Evolutionary conservation across 148 eudicot genomes (phyloP).

Genomic region (Chenopodium album): DNA sequence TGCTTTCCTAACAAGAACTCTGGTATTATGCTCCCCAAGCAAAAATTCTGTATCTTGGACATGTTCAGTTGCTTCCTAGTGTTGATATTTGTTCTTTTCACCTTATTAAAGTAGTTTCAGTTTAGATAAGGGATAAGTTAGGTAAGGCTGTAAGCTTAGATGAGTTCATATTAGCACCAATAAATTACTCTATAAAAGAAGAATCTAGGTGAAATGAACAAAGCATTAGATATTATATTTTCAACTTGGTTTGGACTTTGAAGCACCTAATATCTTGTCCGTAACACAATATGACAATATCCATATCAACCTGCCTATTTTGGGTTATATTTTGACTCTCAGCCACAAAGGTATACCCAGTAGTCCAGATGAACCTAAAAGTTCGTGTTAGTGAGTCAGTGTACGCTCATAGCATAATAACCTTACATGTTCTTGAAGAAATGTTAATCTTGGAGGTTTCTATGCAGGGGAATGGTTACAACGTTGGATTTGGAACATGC

Average conservation of each 20-base stretch:
- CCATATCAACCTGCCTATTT: not conserved
- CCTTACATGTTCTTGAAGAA: not conserved
- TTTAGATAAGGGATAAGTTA: not conserved
- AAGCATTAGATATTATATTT: not conserved
- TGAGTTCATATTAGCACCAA: not conserved
- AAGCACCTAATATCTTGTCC: not conserved
- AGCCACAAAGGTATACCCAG: not conserved
- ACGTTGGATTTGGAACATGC: slow-evolving; percentile 83
- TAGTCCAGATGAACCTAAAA: not conserved
- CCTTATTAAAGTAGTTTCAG: not conserved
- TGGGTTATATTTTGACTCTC: not conserved
- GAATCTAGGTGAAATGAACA: not conserved
- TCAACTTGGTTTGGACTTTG: not conserved
- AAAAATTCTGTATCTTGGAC: not conserved
- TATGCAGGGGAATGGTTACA: slow-evolving; percentile 83
- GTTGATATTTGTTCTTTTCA: not conserved
- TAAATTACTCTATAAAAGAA: not conserved
- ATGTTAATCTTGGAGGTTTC: slow-evolving; percentile 11
- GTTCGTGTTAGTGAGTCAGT: not conserved
- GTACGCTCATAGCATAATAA: not conserved
- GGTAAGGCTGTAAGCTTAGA: not conserved
- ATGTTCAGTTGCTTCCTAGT: not conserved
- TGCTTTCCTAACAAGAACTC: not conserved
- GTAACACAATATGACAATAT: too few relatives aligned
- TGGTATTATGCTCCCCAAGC: not conserved